Conservation (phyloP, 257 asterid genomes). For the Rubia yunnanensis region DNA sequence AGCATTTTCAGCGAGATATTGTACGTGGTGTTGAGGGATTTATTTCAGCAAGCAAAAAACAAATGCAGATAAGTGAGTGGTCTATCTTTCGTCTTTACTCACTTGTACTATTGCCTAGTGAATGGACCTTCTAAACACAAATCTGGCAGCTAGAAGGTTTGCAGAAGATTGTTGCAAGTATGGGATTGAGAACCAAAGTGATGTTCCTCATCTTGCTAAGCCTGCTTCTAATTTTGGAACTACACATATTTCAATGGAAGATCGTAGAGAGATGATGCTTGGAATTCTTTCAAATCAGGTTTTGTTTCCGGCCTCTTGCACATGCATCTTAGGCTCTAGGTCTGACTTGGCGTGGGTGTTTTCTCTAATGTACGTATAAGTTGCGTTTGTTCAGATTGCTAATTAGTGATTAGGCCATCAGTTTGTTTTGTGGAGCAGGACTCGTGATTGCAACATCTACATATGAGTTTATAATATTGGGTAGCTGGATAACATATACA, state of each 20-base stretch:
- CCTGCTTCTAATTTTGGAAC: slow-evolving; percentile 69
- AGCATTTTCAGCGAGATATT: slow-evolving; percentile 98
- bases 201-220: slow-evolving; percentile 50
- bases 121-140: slow-evolving; percentile 22
- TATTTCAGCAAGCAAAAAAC: slow-evolving; percentile 60
- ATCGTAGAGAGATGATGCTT: slow-evolving; percentile 78
- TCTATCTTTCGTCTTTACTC: slow-evolving; percentile 14
- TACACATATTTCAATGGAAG: slow-evolving; percentile 75
- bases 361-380: not conserved
- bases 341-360: not conserved
- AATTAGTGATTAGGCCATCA: too few species aligned
- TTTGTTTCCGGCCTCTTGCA: not conserved
- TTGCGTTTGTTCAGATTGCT: not conserved
- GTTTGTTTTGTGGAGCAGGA: not conserved
- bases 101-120: slow-evolving; percentile 13
- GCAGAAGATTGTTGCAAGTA: slow-evolving; percentile 90
- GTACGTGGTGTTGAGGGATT: slow-evolving; percentile 82
- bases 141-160: slow-evolving; percentile 60
- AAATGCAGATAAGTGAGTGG: slow-evolving; percentile 74
- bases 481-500: not conserved
- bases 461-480: not conserved
- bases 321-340: not conserved
- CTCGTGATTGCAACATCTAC: not conserved
- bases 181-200: slow-evolving; percentile 74
- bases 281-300: slow-evolving; percentile 77